Percentiles rank a stretch among this genome's conserved stretches.
Evolutionary conservation across 257 asterid genomes (phyloP).

Genomic region (Petunia secreta): DNA sequence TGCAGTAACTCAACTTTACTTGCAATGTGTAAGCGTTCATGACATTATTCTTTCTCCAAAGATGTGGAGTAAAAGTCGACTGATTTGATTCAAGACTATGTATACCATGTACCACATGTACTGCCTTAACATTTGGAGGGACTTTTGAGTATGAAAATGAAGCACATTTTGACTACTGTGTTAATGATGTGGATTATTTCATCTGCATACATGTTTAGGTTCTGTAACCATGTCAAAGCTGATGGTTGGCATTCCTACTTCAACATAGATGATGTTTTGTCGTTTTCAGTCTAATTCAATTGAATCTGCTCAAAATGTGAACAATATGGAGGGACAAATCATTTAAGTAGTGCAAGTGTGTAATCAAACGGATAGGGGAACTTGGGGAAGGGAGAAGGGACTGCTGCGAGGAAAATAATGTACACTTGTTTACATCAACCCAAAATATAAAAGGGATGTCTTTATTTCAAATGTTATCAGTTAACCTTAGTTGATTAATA

Average conservation of each 20-base stretch:
- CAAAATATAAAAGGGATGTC: too few relatives aligned
- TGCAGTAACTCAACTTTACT: conserved; percentile 8
- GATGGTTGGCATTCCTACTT: too few relatives aligned
- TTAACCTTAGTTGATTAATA: too few relatives aligned
- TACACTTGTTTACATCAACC: too few relatives aligned
- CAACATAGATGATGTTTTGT: too few relatives aligned
- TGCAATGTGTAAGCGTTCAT: conserved; percentile 19
- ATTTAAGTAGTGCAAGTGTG: too few relatives aligned
- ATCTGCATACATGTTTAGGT: not conserved
- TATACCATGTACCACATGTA: not conserved
- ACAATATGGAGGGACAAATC: not conserved
- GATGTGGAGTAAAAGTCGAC: not conserved
- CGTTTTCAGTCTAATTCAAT: not conserved
- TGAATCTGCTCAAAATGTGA: conserved; percentile 2
- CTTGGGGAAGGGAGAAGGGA: too few relatives aligned
- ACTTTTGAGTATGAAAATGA: not conserved
- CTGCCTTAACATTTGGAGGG: not conserved
- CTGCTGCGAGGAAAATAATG: too few relatives aligned
- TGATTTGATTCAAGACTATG: not conserved
- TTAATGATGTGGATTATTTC: not conserved
- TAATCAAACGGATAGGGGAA: too few relatives aligned
- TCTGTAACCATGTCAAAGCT: not conserved
- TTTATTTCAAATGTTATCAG: too few relatives aligned
- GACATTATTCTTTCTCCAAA: conserved; percentile 15
- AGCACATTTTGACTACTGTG: not conserved